Evolutionary conservation across 2,329 filamentous ascomycete genomes (phyloP).

Genomic region (Alternaria solani): DNA sequence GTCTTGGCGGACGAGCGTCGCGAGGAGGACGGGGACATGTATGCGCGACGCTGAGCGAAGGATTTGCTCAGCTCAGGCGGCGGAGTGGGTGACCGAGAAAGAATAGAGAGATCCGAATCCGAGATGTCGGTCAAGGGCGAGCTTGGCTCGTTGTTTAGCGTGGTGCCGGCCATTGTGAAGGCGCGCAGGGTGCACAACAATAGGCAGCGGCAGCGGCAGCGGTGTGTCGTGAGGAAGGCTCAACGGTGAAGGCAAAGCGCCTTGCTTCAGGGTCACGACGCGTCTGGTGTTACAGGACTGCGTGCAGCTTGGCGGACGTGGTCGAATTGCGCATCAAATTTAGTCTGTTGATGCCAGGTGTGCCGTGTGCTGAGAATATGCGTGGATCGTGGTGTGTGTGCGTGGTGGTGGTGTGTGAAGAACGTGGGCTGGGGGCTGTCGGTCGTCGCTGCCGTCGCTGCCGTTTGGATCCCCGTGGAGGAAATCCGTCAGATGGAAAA

Average conservation of each 20-base stretch:
- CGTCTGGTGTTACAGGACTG: slow-evolving; percentile 10
- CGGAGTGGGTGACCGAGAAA: slow-evolving; percentile 44
- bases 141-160: slow-evolving; percentile 37
- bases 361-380: slow-evolving; percentile 6
- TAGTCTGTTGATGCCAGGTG: background rate
- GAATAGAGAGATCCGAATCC: slow-evolving; percentile 41
- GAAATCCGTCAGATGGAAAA: slow-evolving; percentile 22
- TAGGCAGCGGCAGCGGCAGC: slow-evolving; percentile 26
- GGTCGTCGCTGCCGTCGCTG: slow-evolving; percentile 32
- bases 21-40: slow-evolving; percentile 54
- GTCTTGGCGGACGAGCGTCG: slow-evolving; percentile 56
- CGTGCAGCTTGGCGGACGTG: slow-evolving; percentile 2
- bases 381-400: slow-evolving; percentile 1
- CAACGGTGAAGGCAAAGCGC: slow-evolving; percentile 17
- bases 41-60: slow-evolving; percentile 38
- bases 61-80: slow-evolving; percentile 41
- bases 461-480: slow-evolving; percentile 19
- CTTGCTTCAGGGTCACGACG: slow-evolving; percentile 16
- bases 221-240: slow-evolving; percentile 19
- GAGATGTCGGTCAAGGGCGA: slow-evolving; percentile 53
- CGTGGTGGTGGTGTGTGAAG: slow-evolving; percentile 5
- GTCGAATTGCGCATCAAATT: slow-evolving; percentile 7
- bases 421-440: slow-evolving; percentile 13
- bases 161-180: slow-evolving; percentile 40
- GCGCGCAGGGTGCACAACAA: slow-evolving; percentile 10